phyloP scores from a whole-genome alignment of 805 yeast genomes.

The Myxozyma neotropica region DNA sequence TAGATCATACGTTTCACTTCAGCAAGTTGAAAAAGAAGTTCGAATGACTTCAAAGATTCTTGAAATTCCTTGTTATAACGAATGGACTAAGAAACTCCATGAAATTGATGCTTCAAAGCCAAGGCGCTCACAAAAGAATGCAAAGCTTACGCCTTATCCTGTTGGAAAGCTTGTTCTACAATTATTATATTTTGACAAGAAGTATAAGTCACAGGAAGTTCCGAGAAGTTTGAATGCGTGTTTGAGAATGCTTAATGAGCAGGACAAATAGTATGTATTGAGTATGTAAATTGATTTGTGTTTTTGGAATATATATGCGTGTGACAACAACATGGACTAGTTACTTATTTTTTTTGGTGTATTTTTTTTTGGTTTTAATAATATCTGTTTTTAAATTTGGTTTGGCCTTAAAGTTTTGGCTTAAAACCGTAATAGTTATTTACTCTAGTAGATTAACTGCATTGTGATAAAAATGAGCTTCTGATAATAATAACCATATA shows the following conservation, averaged over 20 bases:
- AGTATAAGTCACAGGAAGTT: conserved; percentile 59
- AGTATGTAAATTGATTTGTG: background rate
- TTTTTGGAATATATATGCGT: background rate
- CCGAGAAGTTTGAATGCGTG: conserved; percentile 64
- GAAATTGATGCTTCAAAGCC: conserved; percentile 28
- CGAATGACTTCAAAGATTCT: conserved; percentile 57
- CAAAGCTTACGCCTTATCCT: conserved; percentile 53
- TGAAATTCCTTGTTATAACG: conserved; percentile 69
- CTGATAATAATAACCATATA: too few species aligned
- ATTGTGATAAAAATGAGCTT: too few species aligned
- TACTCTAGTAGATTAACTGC: too few species aligned
- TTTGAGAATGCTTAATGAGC: conserved; percentile 24
- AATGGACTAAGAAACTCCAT: conserved; percentile 60
- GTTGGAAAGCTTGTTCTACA: conserved; percentile 70
- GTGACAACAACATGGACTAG: too few species aligned
- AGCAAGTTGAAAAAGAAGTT: conserved; percentile 57
- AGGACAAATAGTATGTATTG: background rate
- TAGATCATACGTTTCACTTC: conserved; percentile 66
- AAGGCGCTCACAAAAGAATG: conserved; percentile 37
- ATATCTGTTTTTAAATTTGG: too few species aligned
- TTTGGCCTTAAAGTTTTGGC: too few species aligned
- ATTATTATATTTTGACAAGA: conserved; percentile 69
- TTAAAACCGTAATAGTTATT: too few species aligned
- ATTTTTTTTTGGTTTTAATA: too few species aligned
- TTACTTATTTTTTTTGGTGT: too few species aligned